Evolutionary conservation across 1,284 basidiomycete species (phyloP), one percentile per base, ranked within the genome.

Genomic region (Cryptococcus hybrid): DNA sequence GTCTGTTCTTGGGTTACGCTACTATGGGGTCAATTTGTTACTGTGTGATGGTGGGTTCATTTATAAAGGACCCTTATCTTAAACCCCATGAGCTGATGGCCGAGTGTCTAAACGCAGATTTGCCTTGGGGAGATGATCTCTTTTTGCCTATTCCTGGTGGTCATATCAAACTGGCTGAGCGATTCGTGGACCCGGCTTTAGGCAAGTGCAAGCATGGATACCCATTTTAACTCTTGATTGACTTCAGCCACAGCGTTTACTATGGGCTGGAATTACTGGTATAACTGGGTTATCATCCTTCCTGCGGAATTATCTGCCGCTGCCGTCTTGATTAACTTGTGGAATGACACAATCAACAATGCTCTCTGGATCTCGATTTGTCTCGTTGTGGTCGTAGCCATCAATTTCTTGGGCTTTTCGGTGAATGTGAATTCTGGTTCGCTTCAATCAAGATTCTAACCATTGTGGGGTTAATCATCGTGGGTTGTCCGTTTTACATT

Each of bases 221-320:
- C 30, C 30, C 30, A 30, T 30, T n/a, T 9, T 2, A 13, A 9
- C 47, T 35, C 13, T 47, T 30, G 35, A n/a, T 15, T 50, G 48
- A 50, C 34, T 12, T 18, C 9, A 3, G 6, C n/a, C 13, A 5
- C 50, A 51, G 86, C 86, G 0, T 91, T 91, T 68, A 84, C 89
- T 12, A 85, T 88, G 84, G 89, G 88, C 57, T 91, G 87, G 87
- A 86, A 89, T 68, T 90, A 89, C 71, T 87, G 86, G 55, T 88
- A 87, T 71, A 87, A 86, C 67, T 88, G 87, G 77, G 66, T 75
- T 30, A 80, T 81, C 61, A 75, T 89, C 56, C 80, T 90, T 24
- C 89, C 90, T 3, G 87, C 88, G 4, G 90, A 92, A 69, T 77
- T 92, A 13, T 85, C 85, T 57, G 89, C 89, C 24, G 84, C 87